phyloP scores from a whole-genome alignment of 2,329 filamentous ascomycete species.

The Alternaria hordeiaustralica region DNA sequence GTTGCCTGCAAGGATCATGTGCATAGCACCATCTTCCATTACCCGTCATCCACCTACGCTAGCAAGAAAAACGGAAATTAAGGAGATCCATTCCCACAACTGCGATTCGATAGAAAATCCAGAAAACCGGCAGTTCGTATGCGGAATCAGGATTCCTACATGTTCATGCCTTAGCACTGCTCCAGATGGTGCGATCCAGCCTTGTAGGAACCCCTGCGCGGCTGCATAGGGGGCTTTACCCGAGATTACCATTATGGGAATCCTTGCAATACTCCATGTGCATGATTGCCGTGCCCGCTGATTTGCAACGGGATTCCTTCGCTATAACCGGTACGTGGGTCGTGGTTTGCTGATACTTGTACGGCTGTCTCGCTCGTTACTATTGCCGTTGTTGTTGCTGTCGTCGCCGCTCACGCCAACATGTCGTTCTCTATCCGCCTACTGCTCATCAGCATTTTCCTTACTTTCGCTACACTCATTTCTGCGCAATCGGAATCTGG shows the following conservation, averaged over 20 bases:
- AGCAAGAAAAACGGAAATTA: constrained; percentile 35
- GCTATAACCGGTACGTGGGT: constrained; percentile 24
- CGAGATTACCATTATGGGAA: constrained; percentile 41
- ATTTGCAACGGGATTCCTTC: constrained; percentile 19
- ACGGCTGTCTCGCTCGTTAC: constrained; percentile 15
- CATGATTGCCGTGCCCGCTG: constrained; percentile 22
- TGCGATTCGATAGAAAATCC: constrained; percentile 14
- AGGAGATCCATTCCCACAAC: constrained; percentile 25
- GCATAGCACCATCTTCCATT: constrained; percentile 23
- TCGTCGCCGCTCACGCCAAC: constrained; percentile 14
- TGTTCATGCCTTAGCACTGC: constrained; percentile 21
- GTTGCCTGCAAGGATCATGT: constrained; percentile 29
- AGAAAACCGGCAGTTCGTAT: constrained; percentile 9
- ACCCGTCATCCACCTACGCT: constrained; percentile 10
- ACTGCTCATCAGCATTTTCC: constrained; percentile 39
- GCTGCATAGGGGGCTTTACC: constrained; percentile 40
- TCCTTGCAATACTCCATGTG: constrained; percentile 21
- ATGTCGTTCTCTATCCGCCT: constrained; percentile 46
- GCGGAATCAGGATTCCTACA: constrained; percentile 29
- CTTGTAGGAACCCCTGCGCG: constrained; percentile 28
- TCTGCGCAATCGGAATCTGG: constrained; percentile 34
- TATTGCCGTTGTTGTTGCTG: constrained; percentile 19
- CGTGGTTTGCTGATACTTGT: constrained; percentile 20
- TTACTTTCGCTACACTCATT: constrained; percentile 34
- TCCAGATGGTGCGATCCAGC: constrained; percentile 22